Base-by-base conservation (phyloP, 2,329 filamentous ascomycete species). In the Neopestalotiopsis sp. region DNA sequence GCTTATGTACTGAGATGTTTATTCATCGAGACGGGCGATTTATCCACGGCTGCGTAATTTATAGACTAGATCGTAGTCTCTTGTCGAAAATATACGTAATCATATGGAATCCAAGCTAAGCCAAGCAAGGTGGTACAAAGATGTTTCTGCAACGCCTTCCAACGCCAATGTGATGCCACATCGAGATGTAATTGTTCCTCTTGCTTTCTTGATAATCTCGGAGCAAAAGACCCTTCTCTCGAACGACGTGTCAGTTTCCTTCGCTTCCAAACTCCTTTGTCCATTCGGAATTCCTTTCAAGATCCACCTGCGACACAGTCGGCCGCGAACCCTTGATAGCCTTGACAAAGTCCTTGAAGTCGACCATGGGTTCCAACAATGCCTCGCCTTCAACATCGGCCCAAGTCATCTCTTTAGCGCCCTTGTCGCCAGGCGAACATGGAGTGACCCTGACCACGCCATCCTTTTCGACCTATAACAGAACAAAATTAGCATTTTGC, bases 231-330 rank as follows among this genome's bases (percentile, higher is more conserved):
- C 24, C 3, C 24, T 24, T 17, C 30, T 42, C 38, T 62, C 40
- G 24, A 28, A 28, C n/a, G 13, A 30, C 12, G 38, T 76, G 64
- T 87, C 89, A 79, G 67, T 79, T 79, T 20, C 95, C 95, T 80
- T 98, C 95, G 78, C 94, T 97, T 68, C 95, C 95, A 82, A 98
- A 98, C 82, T 98, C 95, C 76, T 92, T 89, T 10, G 96, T 99
- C 96, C 96, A 99, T 59, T 98, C 94, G 61, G 92, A 87, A 79
- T 95, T 98, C 76, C 89, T 88, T 73, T 90, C 87, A 61, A 99
- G 87, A 78, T 99, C 97, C 65, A 94, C 94, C 65, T 89, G 87
- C 66, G 94, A 96, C 66, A 99, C 96, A 0, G 96, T 98, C 28
- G 96, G 96, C 77, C 96, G 86, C 65, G 94, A 94, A 61, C 91